Base-by-base conservation (phyloP, 306 rosid genomes). In the Fragaria vesca region DNA sequence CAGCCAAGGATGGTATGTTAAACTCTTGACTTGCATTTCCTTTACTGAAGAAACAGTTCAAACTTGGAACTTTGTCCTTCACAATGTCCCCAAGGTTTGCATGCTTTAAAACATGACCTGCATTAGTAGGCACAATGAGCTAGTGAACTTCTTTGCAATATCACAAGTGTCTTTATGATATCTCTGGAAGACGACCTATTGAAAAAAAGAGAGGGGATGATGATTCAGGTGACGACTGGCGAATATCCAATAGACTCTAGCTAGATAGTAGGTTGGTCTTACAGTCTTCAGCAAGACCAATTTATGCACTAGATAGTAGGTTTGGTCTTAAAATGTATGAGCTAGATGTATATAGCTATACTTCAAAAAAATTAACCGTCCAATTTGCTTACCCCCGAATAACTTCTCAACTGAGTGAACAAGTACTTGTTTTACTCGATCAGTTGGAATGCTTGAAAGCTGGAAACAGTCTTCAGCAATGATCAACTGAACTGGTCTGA, bases 391-490 rank as follows among this genome's bases (percentile, higher is more conserved):
- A 92, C 97, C 92, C 69, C 97, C 98, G 66, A 78, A 95, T 69
- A 91, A 79, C 87, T 89, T 88, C 65, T 85, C 87, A 54, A 87
- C 77, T 48, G 93, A 82, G 81, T 86, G 74, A 66, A 78, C 72
- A 46, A 90, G 84, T 82, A 36, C 79, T 54, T 30, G 81, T 43
- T 79, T 61, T 32, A 79, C 76, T 78, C 81, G 82, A 80, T 79
- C 82, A n/a, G 71, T 86, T 11, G 96, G 97, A 79, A 73, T 75
- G 52, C 78, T 85, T 66, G 97, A 91, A 79, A 92, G 88, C 89
- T 81, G 87, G 85, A 95, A 88, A 78, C 97, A 92, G 76, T 95
- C 98, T 8, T 90, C 93, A 10, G 97, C 98, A 8, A 94, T 73
- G 80, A 94, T 85, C 47, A 92, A 50, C 58, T 69, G 78, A 51